These are phyloP conservation scores for Lactuca sativa DNA, from an alignment of 129 eudicot genomes.

Conservation along the genomic window DNA sequence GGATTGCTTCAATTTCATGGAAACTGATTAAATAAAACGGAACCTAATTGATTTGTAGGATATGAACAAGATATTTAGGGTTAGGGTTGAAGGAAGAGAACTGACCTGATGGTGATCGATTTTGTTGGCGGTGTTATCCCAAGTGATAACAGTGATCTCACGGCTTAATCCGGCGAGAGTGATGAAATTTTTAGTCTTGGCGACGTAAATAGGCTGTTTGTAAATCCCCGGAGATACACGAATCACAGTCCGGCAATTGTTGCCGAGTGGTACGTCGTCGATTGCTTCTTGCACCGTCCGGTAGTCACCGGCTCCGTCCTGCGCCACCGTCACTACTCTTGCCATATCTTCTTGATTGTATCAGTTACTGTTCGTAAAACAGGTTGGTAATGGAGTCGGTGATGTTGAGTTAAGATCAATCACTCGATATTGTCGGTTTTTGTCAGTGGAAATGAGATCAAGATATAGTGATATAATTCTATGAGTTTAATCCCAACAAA, in stretches of 20 bases:
- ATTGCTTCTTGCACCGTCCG: conserved; percentile 79
- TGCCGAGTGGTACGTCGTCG: conserved; percentile 71
- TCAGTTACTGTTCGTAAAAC: background rate
- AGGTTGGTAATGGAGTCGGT: background rate
- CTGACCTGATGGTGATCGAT: conserved; percentile 83
- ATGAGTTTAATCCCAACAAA: too few relatives aligned
- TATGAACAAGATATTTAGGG: background rate
- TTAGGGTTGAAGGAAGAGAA: background rate
- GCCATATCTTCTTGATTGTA: conserved; percentile 24
- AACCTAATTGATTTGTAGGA: background rate
- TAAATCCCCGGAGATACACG: conserved; percentile 75
- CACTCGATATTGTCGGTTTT: background rate
- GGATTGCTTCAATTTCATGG: background rate
- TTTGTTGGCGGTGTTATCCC: conserved; percentile 76
- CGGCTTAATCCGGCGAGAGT: conserved; percentile 72
- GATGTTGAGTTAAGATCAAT: background rate
- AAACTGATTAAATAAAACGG: background rate
- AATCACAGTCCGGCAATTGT: conserved; percentile 70
- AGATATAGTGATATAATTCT: background rate
- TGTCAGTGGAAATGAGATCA: background rate
- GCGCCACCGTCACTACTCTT: conserved; percentile 56
- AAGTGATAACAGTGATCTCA: conserved; percentile 66
- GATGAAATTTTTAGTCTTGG: conserved; percentile 79
- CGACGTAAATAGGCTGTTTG: conserved; percentile 67
- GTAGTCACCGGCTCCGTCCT: conserved; percentile 64